A percentile compares a stretch with the other conserved stretches of the same genome.
These are phyloP conservation scores for Hysterium pulicare DNA, from an alignment of 2,329 filamentous ascomycete species.

Conservation along the genomic window DNA sequence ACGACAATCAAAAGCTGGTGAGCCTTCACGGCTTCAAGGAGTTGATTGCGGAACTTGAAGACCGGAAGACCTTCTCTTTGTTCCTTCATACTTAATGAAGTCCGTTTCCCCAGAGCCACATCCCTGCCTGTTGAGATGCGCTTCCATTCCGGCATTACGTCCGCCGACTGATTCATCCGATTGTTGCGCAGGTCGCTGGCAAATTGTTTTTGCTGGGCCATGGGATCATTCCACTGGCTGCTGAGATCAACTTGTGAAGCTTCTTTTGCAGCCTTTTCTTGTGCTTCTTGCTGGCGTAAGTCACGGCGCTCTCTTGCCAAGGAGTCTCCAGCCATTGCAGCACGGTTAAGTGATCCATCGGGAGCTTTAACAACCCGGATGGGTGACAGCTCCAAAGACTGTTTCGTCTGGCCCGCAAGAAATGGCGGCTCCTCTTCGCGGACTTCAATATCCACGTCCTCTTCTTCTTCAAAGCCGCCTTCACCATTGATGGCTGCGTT, in stretches of 20 bases:
- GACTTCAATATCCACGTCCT: conserved; percentile 96
- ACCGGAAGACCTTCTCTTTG: conserved; percentile 89
- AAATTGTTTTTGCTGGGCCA: conserved; percentile 87
- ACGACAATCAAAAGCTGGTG: conserved; percentile 96
- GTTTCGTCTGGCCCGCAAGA: conserved; percentile 91
- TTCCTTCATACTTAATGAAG: conserved; percentile 88
- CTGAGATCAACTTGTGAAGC: conserved; percentile 76
- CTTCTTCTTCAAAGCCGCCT: conserved; percentile 84
- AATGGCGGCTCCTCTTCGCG: conserved; percentile 96
- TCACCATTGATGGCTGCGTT: conserved; percentile 83
- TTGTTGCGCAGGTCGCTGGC: conserved; percentile 76
- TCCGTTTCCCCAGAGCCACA: conserved; percentile 78
- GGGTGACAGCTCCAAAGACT: conserved; percentile 88
- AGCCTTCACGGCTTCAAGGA: conserved; percentile 80
- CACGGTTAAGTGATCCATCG: conserved; percentile 94
- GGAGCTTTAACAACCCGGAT: conserved; percentile 97
- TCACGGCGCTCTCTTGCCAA: conserved; percentile 89
- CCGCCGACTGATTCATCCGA: conserved; percentile 57
- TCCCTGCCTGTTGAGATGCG: conserved; percentile 75
- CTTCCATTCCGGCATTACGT: conserved; percentile 89
- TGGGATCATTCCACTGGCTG: conserved; percentile 94
- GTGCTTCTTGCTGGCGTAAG: conserved; percentile 79
- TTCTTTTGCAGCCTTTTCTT: conserved; percentile 72
- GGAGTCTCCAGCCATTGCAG: conserved; percentile 88
- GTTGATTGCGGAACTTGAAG: conserved; percentile 79